A percentile compares a stretch with the other conserved stretches of the same genome.
Evolutionary conservation across 352 stramenopile genomes (phyloP).

Genomic region (Elongisporangium undulatum): DNA sequence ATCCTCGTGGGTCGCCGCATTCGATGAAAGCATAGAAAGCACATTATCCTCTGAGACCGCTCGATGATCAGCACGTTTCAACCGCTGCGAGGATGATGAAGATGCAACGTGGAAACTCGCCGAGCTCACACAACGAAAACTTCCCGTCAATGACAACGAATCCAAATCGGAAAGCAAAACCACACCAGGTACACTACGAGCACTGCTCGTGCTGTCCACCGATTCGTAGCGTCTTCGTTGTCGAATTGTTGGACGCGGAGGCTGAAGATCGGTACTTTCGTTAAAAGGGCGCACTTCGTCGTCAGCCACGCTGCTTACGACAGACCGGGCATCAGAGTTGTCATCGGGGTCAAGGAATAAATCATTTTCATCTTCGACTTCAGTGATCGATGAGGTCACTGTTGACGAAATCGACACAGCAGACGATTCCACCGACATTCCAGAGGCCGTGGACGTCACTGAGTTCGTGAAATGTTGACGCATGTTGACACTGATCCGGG

Average conservation of each 20-base stretch:
- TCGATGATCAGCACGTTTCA: slow-evolving; percentile 31
- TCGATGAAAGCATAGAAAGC: slow-evolving; percentile 7
- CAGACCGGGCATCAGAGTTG: slow-evolving; percentile 8
- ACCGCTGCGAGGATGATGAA: slow-evolving; percentile 16
- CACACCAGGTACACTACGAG: slow-evolving; percentile 35
- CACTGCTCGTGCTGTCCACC: slow-evolving; percentile 24
- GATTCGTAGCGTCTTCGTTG: background rate
- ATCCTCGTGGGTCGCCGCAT: slow-evolving; percentile 15
- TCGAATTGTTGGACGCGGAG: background rate
- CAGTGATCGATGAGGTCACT: slow-evolving; percentile 6
- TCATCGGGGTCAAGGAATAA: slow-evolving; percentile 2
- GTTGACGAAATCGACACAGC: slow-evolving; percentile 11
- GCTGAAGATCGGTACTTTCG: slow-evolving; percentile 1
- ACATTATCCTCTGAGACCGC: slow-evolving; percentile 55
- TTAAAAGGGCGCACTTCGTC: slow-evolving; percentile 3
- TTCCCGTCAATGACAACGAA: slow-evolving; percentile 51
- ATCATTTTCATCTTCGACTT: background rate
- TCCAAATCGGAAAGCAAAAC: slow-evolving; percentile 67
- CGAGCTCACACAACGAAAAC: slow-evolving; percentile 32
- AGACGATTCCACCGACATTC: background rate
- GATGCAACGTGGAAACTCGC: slow-evolving; percentile 7
- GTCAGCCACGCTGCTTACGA: background rate
- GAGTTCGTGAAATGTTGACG: slow-evolving; percentile 23
- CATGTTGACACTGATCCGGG: slow-evolving; percentile 24
- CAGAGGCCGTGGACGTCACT: slow-evolving; percentile 4